phyloP scores from a whole-genome alignment of 345 rosid genomes.

The Corchorus olitorius region DNA sequence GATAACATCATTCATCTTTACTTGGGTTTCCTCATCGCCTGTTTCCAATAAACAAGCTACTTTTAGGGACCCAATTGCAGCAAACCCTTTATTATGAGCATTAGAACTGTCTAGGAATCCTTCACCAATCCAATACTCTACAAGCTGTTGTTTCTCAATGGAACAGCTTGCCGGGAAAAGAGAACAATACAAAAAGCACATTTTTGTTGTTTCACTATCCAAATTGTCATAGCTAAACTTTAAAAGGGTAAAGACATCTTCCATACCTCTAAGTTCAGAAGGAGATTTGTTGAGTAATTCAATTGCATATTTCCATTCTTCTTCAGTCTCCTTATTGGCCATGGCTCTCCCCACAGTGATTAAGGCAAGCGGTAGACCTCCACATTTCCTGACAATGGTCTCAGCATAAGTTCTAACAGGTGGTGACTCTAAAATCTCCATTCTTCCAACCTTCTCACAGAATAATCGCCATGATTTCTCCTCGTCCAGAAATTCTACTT shows the following conservation, averaged over 20 bases:
- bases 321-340: constrained; percentile 19
- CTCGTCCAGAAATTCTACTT: constrained; percentile 5
- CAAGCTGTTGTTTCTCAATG: constrained; percentile 18
- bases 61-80: constrained; percentile 25
- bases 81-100: constrained; percentile 23
- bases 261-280: constrained; percentile 21
- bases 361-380: constrained; percentile 27
- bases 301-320: constrained; percentile 18
- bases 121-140: constrained; percentile 27
- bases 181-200: constrained; percentile 34
- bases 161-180: constrained; percentile 24
- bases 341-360: constrained; percentile 19
- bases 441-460: constrained; percentile 7
- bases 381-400: constrained; percentile 21
- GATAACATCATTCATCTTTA: constrained; percentile 39
- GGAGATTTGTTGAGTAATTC: constrained; percentile 19
- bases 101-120: constrained; percentile 22
- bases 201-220: constrained; percentile 10
- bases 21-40: neutral
- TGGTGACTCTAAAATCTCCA: neutral
- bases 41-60: constrained; percentile 25
- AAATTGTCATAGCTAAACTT: constrained; percentile 28
- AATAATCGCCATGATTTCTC: constrained; percentile 20
- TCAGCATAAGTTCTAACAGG: neutral
- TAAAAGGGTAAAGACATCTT: constrained; percentile 11